phyloP scores from a whole-genome alignment of 768 basidiomycete genomes.

The Rhodocollybia butyracea region DNA sequence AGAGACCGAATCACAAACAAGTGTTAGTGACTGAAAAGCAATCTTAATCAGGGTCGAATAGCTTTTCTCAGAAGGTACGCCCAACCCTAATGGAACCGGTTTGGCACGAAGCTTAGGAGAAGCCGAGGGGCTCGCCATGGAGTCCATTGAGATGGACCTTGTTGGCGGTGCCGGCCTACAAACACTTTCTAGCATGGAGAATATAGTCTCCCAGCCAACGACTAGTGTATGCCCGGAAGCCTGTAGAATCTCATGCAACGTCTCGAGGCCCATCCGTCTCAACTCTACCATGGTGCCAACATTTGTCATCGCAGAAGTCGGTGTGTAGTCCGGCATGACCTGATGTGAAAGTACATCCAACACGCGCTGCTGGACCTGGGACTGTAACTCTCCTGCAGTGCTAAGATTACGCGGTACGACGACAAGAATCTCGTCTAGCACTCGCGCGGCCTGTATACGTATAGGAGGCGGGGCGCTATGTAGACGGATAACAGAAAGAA shows the following conservation, averaged over 20 bases:
- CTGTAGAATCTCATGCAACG: constrained; percentile 86
- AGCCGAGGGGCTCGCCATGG: constrained; percentile 31
- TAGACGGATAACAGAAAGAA: constrained; percentile 73
- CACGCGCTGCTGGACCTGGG: constrained; percentile 74
- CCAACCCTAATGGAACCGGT: constrained; percentile 47
- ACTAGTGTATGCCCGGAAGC: constrained; percentile 89
- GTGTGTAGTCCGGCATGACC: constrained; percentile 49
- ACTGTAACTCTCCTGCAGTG: constrained; percentile 58
- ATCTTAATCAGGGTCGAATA: constrained; percentile 81
- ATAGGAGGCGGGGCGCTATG: constrained; percentile 70
- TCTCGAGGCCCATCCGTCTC: constrained; percentile 84
- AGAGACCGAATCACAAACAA: constrained; percentile 92
- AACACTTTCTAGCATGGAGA: constrained; percentile 87
- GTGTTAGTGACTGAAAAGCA: constrained; percentile 88
- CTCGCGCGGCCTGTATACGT: constrained; percentile 84
- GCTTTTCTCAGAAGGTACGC: constrained; percentile 62
- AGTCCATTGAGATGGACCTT: constrained; percentile 37
- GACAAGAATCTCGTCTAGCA: constrained; percentile 80
- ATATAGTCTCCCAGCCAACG: constrained; percentile 91
- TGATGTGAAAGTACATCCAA: constrained; percentile 84
- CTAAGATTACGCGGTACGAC: constrained; percentile 67
- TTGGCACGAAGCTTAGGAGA: constrained; percentile 22
- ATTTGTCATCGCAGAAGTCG: constrained; percentile 22
- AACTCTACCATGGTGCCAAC: constrained; percentile 66
- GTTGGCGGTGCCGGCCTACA: constrained; percentile 54